phyloP scores from a whole-genome alignment of 768 basidiomycete genomes.

The Suillus subalutaceus region DNA sequence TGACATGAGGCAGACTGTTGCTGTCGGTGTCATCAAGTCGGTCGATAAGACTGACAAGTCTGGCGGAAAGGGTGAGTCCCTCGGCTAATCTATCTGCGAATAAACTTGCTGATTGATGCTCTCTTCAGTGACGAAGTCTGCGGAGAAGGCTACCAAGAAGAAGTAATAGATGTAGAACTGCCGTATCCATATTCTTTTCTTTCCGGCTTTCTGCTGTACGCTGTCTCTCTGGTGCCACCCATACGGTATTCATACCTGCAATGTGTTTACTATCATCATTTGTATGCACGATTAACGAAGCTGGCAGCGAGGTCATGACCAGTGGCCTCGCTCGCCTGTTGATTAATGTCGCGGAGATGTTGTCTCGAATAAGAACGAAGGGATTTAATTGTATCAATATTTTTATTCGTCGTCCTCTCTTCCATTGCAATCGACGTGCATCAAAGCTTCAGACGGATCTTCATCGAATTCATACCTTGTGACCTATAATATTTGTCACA shows the following conservation, averaged over 20 bases:
- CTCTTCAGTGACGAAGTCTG: conserved; percentile 83
- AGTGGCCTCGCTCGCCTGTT: conserved; percentile 11
- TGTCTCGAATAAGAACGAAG: conserved; percentile 7
- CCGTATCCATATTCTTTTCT: conserved; percentile 60
- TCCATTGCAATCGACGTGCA: neutral
- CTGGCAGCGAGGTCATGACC: conserved; percentile 31
- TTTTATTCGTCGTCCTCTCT: neutral
- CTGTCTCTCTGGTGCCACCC: conserved; percentile 34
- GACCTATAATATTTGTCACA: neutral
- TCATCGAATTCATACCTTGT: neutral
- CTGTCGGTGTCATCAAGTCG: conserved; percentile 97
- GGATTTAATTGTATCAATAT: conserved; percentile 9
- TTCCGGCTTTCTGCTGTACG: conserved; percentile 47
- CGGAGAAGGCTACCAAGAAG: conserved; percentile 96
- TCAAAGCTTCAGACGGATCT: neutral
- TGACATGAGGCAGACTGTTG: conserved; percentile 99
- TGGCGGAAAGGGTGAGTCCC: conserved; percentile 76
- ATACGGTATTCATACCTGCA: conserved; percentile 37
- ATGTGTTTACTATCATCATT: conserved; percentile 38
- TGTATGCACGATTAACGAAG: conserved; percentile 52
- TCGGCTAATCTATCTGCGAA: neutral
- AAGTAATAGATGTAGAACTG: conserved; percentile 85
- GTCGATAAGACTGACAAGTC: conserved; percentile 94
- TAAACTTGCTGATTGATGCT: conserved; percentile 16
- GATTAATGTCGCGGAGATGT: conserved; percentile 12